These are phyloP conservation scores for Ceratocystis colombiana DNA, from an alignment of 2,329 filamentous ascomycete genomes.

Conservation along the genomic window DNA sequence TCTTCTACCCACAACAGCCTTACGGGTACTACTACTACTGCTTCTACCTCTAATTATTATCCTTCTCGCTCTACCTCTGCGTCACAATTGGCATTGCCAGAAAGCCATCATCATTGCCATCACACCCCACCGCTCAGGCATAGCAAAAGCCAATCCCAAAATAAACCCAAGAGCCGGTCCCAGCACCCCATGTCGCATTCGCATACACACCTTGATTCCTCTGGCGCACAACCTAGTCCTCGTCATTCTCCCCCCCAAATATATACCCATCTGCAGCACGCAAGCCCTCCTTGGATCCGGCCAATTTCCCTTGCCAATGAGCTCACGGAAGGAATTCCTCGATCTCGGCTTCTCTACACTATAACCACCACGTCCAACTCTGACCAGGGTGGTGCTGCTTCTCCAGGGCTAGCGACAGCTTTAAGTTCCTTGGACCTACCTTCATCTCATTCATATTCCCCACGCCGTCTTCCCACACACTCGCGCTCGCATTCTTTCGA, in stretches of 20 bases:
- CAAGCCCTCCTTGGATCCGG: constrained; percentile 23
- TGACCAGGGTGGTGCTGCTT: constrained; percentile 20
- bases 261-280: constrained; percentile 6
- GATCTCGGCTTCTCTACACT: constrained; percentile 25
- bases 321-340: constrained; percentile 24
- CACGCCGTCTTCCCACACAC: constrained; percentile 13
- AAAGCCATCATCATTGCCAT: not conserved
- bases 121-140: not conserved
- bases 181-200: constrained; percentile 17
- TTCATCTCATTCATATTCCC: constrained; percentile 18
- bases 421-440: constrained; percentile 24
- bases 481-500: constrained; percentile 24
- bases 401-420: constrained; percentile 18
- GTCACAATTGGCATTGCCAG: not conserved
- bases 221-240: not conserved
- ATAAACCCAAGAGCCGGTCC: constrained; percentile 4
- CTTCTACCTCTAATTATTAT: not conserved
- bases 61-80: not conserved
- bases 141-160: not conserved
- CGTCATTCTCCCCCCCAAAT: constrained; percentile 9
- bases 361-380: constrained; percentile 19
- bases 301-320: constrained; percentile 24
- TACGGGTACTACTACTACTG: not conserved
- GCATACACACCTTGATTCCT: constrained; percentile 9
- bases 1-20: not conserved